phyloP scores from a whole-genome alignment of 148 eudicot species.

The Rhododendron vialii region DNA sequence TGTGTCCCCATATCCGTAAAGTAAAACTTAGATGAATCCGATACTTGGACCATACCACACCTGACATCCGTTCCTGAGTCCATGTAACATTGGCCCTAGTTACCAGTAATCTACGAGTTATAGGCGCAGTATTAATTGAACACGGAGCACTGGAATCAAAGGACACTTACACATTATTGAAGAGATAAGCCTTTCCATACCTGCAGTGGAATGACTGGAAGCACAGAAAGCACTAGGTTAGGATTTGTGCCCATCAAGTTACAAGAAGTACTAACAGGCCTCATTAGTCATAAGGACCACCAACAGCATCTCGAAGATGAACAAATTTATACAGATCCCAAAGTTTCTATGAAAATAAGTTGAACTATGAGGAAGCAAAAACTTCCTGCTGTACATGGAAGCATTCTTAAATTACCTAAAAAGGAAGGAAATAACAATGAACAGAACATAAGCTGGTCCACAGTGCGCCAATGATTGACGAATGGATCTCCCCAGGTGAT shows the following conservation, averaged over 20 bases:
- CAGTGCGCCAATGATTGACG: background rate
- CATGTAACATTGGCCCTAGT: background rate
- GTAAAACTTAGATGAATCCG: background rate
- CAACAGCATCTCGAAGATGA: background rate
- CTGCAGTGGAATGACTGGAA: constrained; percentile 70
- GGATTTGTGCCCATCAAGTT: background rate
- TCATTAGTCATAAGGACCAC: background rate
- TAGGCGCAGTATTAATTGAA: background rate
- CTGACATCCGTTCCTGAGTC: background rate
- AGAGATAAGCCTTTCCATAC: constrained; percentile 84
- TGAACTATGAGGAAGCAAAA: background rate
- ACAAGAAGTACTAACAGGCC: background rate
- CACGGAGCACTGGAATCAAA: background rate
- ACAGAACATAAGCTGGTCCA: background rate
- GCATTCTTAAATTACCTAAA: background rate
- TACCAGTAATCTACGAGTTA: background rate
- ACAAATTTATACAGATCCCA: background rate
- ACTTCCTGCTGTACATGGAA: background rate
- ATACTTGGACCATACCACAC: background rate
- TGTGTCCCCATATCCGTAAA: background rate
- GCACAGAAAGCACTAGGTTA: constrained; percentile 15
- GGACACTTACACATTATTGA: constrained; percentile 67
- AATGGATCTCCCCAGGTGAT: background rate
- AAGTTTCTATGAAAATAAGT: background rate
- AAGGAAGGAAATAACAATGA: background rate